Base-by-base conservation (phyloP, 2,329 filamentous ascomycete genomes). In the Fusarium gaditjirri region DNA sequence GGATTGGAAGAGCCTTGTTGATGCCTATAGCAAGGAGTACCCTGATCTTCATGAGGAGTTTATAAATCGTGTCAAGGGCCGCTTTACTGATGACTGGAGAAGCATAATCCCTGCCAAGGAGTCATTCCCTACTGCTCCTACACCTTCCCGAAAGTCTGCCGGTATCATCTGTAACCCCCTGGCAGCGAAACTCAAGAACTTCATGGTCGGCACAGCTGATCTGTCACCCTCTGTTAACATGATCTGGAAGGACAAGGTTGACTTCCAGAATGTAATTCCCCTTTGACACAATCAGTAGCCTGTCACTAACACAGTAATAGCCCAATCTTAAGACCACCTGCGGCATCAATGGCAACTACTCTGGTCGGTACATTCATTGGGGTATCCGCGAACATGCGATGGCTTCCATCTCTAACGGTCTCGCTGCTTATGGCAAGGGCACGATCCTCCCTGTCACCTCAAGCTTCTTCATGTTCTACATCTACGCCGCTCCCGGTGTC, bases 401-500 rank as follows among this genome's bases (percentile, higher is more conserved):
- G 89, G 84, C 84, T 5, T 80, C 85, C 35, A 86, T 89, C 29
- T 84, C 85, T 11, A 89, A 89, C 76, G 90, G 89, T 6, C 78
- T 91, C 8, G 88, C 89, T 0, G 89, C 89, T 3, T 91, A 84
- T 65, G 81, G 82, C 64, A 86, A 83, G 39, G 85, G 84, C 29
- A 88, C 87, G 0, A 85, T 90, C 70, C 79, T 91, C 12, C 88
- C 88, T 0, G 80, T 90, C 39, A 91, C 88, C 2, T 86, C 86
- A 0, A 85, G 84, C 8, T 91, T 90, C 80, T 90, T 90, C 81
- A 90, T 91, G 86, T 90, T 90, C 78, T 90, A 90, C 72, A 78
- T 82, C 25, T 86, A 88, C 63, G 88, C 88, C 14, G 88, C 89
- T 1, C 85, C 88, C 1, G 88, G 84, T 11, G 84, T 90, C 4